These are phyloP conservation scores for Phoenix roebelenii DNA, from an alignment of 176 grass and related monocot genomes.

Conservation along the genomic window DNA sequence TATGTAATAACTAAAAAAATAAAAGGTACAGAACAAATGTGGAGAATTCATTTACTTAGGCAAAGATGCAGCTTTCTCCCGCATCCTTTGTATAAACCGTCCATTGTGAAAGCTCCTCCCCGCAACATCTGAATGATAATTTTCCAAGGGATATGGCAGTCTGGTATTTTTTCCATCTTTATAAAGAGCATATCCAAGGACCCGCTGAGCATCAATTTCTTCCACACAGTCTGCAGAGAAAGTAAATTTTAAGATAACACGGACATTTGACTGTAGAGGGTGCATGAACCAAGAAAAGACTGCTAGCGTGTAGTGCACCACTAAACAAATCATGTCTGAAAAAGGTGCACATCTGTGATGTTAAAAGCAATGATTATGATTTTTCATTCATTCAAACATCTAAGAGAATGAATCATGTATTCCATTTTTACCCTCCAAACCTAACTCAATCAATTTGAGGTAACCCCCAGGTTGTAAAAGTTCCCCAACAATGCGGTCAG, in stretches of 20 bases:
- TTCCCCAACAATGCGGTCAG: conserved; percentile 95
- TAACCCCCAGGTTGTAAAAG: conserved; percentile 92
- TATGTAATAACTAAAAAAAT: too few species aligned
- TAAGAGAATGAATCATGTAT: too few species aligned
- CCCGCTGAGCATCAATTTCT: conserved; percentile 87
- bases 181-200: conserved; percentile 84
- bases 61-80: conserved; percentile 58
- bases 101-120: conserved; percentile 98
- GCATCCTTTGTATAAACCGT: conserved; percentile 93
- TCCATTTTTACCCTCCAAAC: conserved; percentile 50
- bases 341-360: too few species aligned
- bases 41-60: conserved; percentile 52
- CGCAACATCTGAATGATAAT: conserved; percentile 73
- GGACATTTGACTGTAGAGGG: too few species aligned
- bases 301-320: too few species aligned
- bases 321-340: too few species aligned
- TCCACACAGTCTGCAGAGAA: conserved; percentile 67
- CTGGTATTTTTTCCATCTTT: conserved; percentile 84
- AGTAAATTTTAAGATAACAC: too few species aligned
- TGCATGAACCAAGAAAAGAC: too few species aligned
- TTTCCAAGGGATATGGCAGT: conserved; percentile 80
- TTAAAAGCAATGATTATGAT: too few species aligned
- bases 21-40: background rate
- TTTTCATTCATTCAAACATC: too few species aligned
- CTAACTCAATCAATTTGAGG: conserved; percentile 80